Conservation (phyloP, 1,139 yeast genomes). For the Suhomyces taliae region DNA sequence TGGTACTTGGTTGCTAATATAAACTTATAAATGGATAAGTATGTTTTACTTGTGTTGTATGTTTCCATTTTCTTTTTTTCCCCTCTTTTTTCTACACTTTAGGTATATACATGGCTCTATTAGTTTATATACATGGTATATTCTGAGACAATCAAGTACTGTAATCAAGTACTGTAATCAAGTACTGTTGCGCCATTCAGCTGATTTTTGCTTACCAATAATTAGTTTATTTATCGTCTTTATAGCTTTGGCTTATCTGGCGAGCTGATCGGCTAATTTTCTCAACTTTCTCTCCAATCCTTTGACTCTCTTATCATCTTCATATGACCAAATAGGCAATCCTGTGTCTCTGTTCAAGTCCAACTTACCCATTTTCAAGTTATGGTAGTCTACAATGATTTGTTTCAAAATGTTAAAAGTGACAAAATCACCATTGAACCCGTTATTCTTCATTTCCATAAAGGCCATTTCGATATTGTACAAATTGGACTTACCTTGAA, state of each 20-base stretch:
- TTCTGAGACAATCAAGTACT: too few relatives aligned
- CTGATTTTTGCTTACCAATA: too few relatives aligned
- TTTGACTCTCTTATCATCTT: slow-evolving; percentile 36
- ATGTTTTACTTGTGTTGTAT: too few relatives aligned
- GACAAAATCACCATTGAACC: slow-evolving; percentile 37
- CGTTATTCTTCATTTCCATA: slow-evolving; percentile 45
- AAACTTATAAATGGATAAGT: too few relatives aligned
- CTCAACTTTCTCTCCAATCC: slow-evolving; percentile 26
- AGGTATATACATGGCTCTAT: too few relatives aligned
- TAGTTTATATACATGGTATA: too few relatives aligned
- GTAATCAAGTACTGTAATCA: too few relatives aligned
- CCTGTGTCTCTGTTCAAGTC: slow-evolving; percentile 16
- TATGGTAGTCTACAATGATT: slow-evolving; percentile 38
- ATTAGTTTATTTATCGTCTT: too few relatives aligned
- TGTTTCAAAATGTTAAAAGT: slow-evolving; percentile 40
- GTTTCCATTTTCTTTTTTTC: too few relatives aligned
- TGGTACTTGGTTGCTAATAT: too few relatives aligned
- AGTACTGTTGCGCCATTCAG: too few relatives aligned
- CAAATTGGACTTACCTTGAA: slow-evolving; percentile 37
- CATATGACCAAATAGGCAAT: slow-evolving; percentile 36
- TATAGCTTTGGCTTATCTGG: neutral
- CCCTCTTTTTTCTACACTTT: too few relatives aligned
- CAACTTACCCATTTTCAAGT: slow-evolving; percentile 32
- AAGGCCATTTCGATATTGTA: slow-evolving; percentile 35
- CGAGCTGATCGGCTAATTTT: slow-evolving; percentile 8